A percentile compares a stretch with the other conserved stretches of the same genome.
Conservation (phyloP, 495 filamentous ascomycete genomes). For the Neurospora sp. region DNA sequence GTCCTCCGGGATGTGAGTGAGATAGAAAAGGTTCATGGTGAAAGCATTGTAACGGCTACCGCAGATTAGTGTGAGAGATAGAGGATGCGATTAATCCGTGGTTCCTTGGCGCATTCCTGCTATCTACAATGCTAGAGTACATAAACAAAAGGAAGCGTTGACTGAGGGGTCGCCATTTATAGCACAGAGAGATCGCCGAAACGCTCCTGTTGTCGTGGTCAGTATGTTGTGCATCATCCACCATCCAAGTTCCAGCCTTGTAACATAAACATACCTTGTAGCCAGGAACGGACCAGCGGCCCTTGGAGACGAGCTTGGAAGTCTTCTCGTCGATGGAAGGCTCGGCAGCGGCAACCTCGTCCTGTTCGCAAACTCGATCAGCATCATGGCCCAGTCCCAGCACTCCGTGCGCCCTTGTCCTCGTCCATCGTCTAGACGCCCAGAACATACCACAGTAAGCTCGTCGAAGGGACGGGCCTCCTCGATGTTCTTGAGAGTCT, state of each 20-base stretch:
- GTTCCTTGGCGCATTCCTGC: conserved; percentile 18
- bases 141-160: conserved; percentile 33
- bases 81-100: neutral
- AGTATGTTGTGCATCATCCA: conserved; percentile 1
- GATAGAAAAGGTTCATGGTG: neutral
- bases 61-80: neutral
- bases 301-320: conserved; percentile 82
- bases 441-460: conserved; percentile 75
- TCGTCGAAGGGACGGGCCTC: conserved; percentile 92
- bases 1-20: neutral
- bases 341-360: conserved; percentile 84
- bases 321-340: conserved; percentile 96
- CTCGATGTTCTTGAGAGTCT: conserved; percentile 95
- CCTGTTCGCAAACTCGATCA: conserved; percentile 39
- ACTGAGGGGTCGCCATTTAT: conserved; percentile 41
- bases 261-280: conserved; percentile 71
- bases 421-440: neutral
- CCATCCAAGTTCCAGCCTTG: neutral
- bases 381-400: conserved; percentile 1
- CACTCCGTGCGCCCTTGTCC: neutral
- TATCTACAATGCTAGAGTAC: conserved; percentile 53
- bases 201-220: conserved; percentile 60
- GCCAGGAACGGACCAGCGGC: conserved; percentile 92
- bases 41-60: neutral
- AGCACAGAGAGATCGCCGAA: conserved; percentile 92